Evolutionary conservation across 78 protist genomes (phyloP), one percentile per base, ranked within the genome.

Genomic region (Dictyostelium firmibasis): DNA sequence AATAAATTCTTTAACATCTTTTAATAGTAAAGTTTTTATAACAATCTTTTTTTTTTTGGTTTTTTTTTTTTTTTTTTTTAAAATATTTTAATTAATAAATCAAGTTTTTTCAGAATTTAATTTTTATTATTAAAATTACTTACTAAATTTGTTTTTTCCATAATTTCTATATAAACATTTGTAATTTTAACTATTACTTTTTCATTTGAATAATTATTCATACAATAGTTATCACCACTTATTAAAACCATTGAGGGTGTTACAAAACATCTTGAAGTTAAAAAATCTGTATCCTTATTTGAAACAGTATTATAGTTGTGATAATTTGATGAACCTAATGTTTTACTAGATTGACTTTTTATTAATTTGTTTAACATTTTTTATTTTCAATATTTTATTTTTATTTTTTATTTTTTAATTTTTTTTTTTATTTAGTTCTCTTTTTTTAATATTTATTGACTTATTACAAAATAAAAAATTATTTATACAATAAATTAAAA

Each of bases 1-100:
- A 33, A 8, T 20, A 82, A 82, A 82, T 23, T 31, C 38, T 57
- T 60, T 82, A n/a, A 82, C 64, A 57, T 82, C 76, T 82, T 10
- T 82, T 47, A 82, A 35, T 35, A 27, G 23, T 35, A 82, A 7
- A 20, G 60, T 38, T 57, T 82, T 82, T 4, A 82, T 82, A 20
- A 82, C 27, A 23, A 25, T 13, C 86, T 82, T 5, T 16, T 20
- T 23, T 60, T 23, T 4, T 57, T 57, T 57, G 20, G 25, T 57
- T 57, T 0, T 57, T 18, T 57, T 57, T 18, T 57, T 57, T 57
- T 57, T 57, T 57, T 57, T 13, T 64, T n/a, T 64, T 20, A n/a
- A n/a, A n/a, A n/a, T n/a, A n/a, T n/a, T n/a, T n/a, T n/a, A n/a
- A n/a, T n/a, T n/a, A n/a, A n/a, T n/a, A n/a, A n/a, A n/a, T n/a